These are phyloP conservation scores for Ceratobasidium sp. DNA, from an alignment of 1,284 basidiomycete species.

Conservation along the genomic window DNA sequence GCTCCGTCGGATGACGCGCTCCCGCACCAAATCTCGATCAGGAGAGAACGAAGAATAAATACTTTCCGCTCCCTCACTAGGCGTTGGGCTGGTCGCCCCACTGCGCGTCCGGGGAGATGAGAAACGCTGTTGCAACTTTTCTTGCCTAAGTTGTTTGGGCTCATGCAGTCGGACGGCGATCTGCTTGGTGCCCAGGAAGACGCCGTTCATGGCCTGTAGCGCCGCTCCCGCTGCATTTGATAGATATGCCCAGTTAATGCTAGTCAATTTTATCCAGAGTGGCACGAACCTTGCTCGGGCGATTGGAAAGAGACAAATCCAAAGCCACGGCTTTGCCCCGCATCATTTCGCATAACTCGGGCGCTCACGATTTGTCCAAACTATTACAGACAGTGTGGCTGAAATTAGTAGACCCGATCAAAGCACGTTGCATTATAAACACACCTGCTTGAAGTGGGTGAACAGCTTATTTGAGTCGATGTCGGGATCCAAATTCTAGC, in stretches of 20 bases:
- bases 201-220: constrained; percentile 82
- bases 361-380: constrained; percentile 91
- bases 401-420: background rate
- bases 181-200: constrained; percentile 74
- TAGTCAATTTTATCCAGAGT: background rate
- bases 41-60: constrained; percentile 60
- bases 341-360: constrained; percentile 91
- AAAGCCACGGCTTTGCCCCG: constrained; percentile 86
- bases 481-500: constrained; percentile 82
- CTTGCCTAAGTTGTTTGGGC: constrained; percentile 86
- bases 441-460: constrained; percentile 80
- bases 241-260: background rate
- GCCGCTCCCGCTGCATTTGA: constrained; percentile 67
- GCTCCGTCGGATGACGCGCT: constrained; percentile 64
- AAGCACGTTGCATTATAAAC: constrained; percentile 45
- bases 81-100: constrained; percentile 82
- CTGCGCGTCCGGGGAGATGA: constrained; percentile 70
- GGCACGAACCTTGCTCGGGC: constrained; percentile 76
- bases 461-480: constrained; percentile 87
- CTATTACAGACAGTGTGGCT: constrained; percentile 54
- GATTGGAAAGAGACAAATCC: constrained; percentile 93
- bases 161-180: constrained; percentile 89
- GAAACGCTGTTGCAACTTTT: constrained; percentile 85
- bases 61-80: constrained; percentile 78
- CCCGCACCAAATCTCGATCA: constrained; percentile 58